These are phyloP conservation scores for Podospora comata DNA, from an alignment of 495 filamentous ascomycete species.

Conservation along the genomic window DNA sequence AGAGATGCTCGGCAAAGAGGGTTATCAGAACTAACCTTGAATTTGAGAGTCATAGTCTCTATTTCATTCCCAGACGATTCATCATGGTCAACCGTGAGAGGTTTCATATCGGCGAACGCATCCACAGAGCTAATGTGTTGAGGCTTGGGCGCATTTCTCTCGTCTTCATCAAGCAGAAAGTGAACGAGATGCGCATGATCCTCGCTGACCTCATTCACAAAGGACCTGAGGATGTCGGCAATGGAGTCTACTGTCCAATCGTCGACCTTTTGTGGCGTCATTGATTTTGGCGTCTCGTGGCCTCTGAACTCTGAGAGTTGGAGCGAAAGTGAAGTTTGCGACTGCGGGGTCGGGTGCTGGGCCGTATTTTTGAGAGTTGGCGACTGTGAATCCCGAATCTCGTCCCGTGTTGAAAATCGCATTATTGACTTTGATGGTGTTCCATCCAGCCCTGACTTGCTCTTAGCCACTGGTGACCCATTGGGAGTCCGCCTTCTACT, in stretches of 20 bases:
- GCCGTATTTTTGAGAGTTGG: conserved; percentile 8
- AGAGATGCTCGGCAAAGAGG: background rate
- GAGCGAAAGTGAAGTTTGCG: conserved; percentile 13
- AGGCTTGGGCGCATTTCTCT: conserved; percentile 34
- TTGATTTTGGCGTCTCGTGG: conserved; percentile 31
- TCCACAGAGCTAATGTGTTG: conserved; percentile 39
- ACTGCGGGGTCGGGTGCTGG: conserved; percentile 3
- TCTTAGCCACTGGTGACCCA: background rate
- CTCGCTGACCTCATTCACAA: conserved; percentile 32
- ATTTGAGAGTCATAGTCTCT: conserved; percentile 36
- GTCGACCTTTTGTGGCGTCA: conserved; percentile 35
- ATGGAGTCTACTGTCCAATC: conserved; percentile 39
- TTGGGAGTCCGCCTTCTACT: background rate
- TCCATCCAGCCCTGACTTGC: background rate
- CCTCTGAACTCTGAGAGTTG: conserved; percentile 6
- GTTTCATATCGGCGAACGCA: conserved; percentile 40
- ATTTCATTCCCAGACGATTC: conserved; percentile 14
- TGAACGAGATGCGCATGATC: conserved; percentile 40
- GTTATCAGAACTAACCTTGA: conserved; percentile 36
- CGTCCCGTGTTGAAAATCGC: conserved; percentile 1
- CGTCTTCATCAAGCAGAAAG: conserved; percentile 41
- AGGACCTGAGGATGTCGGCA: conserved; percentile 28
- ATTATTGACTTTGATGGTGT: background rate
- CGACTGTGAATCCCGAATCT: conserved; percentile 20
- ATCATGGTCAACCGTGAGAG: conserved; percentile 16